Conservation (phyloP, 1,139 yeast species). For the Kazachstania sp. region DNA sequence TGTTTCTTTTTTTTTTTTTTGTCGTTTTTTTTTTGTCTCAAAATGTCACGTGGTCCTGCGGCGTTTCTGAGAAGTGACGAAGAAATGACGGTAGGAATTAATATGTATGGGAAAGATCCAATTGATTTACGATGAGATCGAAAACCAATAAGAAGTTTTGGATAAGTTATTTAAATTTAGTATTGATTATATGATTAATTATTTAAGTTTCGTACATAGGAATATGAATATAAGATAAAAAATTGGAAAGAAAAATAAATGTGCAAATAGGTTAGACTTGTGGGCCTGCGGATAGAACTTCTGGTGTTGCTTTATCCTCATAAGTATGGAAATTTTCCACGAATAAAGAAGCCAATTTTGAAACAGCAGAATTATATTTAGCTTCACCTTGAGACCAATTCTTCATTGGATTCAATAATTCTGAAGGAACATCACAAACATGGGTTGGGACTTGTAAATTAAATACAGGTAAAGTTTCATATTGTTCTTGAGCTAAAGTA, state of each 20-base stretch:
- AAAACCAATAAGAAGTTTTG: no score
- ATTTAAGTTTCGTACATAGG: background rate
- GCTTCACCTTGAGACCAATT: constrained; percentile 71
- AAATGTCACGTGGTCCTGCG: no score
- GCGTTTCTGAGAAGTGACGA: no score
- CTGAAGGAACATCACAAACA: constrained; percentile 75
- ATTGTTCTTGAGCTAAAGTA: constrained; percentile 68
- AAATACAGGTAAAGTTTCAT: constrained; percentile 78
- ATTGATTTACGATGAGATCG: no score
- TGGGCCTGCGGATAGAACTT: constrained; percentile 94
- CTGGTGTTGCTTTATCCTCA: constrained; percentile 72
- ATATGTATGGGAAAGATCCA: no score
- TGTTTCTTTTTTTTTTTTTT: background rate
- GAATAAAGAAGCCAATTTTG: constrained; percentile 67
- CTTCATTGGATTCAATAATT: constrained; percentile 77
- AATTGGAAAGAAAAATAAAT: background rate
- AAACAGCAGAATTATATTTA: constrained; percentile 62
- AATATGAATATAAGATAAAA: background rate
- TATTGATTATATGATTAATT: background rate
- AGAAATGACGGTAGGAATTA: no score
- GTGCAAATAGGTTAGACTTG: constrained; percentile 11
- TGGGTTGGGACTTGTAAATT: constrained; percentile 80
- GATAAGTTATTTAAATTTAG: background rate
- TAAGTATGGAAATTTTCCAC: constrained; percentile 81
- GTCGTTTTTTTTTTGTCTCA: background rate